Base-by-base conservation (phyloP, 768 basidiomycete genomes). In the Cystofilobasidium ferigula region DNA sequence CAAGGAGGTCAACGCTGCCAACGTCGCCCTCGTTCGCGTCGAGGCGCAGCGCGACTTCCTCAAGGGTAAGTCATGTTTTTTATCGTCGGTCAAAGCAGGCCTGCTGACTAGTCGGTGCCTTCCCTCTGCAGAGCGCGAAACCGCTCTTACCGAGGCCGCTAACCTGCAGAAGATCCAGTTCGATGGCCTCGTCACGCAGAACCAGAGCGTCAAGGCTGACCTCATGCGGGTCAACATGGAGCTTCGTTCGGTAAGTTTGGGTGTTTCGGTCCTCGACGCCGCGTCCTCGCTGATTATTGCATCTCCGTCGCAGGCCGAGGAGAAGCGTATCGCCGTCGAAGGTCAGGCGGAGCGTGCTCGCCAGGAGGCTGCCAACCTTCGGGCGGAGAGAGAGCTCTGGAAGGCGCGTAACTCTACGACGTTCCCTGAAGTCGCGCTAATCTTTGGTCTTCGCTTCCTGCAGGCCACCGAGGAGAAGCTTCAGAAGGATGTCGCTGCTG, bases 341-440 rank as follows among this genome's bases (percentile, higher is more conserved):
- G 67, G 56, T 18, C 30, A 35, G 10, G 57, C 86, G 20, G 89
- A 93, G 69, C 85, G 87, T 64, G 78, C 91, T 43, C 84, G 89
- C 13, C 89, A 87, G 70, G 93, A 97, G 71, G 83, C 81, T 69
- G 87, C 88, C 2, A 93, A 89, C 74, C 81, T 95, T 22, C 84
- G 87, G 48, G 92, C 91, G 0, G 94, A 98, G 81, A 93, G 90
- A 79, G 86, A 84, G 72, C 88, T 93, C 40, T 90, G 87, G 86
- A 88, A 89, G 85, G 90, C 88, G 61, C 61, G 74, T 58, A 5
- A 56, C 28, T 20, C n/a, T 40, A n/a, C 20, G 24, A 8, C 26
- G 12, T 20, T 30, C 38, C 42, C n/a, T 45, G 47, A 26, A 12
- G 18, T 57, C 42, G 22, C 7, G 28, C 57, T 69, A 36, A 48